Evolutionary conservation across 306 rosid species (phyloP), one percentile per base, ranked within the genome.

Genomic region (Acacia confusa): DNA sequence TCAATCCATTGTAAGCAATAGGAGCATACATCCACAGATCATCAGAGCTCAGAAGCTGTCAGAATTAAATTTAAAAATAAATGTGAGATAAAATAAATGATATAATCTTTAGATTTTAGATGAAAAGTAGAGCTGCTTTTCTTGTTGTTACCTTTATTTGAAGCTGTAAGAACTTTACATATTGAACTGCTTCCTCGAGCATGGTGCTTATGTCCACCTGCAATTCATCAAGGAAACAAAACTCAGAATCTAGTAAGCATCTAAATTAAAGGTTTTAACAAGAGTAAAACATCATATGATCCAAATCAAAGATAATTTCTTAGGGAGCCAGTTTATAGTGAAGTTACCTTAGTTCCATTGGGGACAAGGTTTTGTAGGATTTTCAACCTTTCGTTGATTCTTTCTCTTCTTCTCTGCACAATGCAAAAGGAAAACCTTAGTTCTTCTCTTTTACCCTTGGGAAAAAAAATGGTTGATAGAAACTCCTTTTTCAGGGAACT

Each of bases 181-280:
- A 93, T 40, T 87, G 91, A 70, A 92, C 98, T 69, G 96, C 98
- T 88, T 95, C 99, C 85, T 95, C 99, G 45, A 95, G 99, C 98
- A 95, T 95, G 83, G 98, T 95, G 91, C 98, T 93, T 77, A 92
- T 92, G 86, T 95, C 99, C 74, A 95, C 98, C 97, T 95, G 83
- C 67, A 90, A 17, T 79, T 84, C 81, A 76, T 50, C 25, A 34
- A 60, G 68, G 38, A 80, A 80, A 38, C 43, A 81, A 70, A 14
- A 34, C 24, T 78, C 9, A 72, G 70, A 72, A 70, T 36, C 24
- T 8, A 47, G 75, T 77, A 22, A 58, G 66, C 71, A 64, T 75
- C 77, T 41, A 64, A 16, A 68, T 10, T 28, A n/a, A 69, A n/a
- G 30, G 41, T 73, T 66, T 27, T 55, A 43, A 27, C 32, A 36